phyloP scores from a whole-genome alignment of 2,329 filamentous ascomycete genomes.

The Neopestalotiopsis rosae region DNA sequence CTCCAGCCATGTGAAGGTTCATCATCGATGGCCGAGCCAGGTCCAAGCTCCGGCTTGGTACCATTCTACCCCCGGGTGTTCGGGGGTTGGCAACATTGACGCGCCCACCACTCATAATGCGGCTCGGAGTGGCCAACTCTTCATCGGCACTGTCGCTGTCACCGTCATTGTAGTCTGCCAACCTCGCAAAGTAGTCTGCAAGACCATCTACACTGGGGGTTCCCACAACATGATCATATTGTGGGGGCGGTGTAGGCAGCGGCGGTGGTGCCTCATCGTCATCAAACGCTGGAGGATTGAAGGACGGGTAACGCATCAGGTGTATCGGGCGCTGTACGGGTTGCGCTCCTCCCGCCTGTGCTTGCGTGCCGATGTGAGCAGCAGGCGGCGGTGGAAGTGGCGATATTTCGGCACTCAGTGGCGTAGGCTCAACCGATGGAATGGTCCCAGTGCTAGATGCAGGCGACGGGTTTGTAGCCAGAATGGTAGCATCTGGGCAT shows the following conservation, averaged over 20 bases:
- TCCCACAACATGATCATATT: constrained; percentile 81
- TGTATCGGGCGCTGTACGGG: constrained; percentile 69
- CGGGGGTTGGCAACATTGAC: constrained; percentile 64
- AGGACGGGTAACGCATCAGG: constrained; percentile 81
- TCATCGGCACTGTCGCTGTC: constrained; percentile 41
- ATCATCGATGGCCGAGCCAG: constrained; percentile 49
- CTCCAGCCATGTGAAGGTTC: constrained; percentile 33
- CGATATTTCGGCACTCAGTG: constrained; percentile 29
- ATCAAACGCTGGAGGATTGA: constrained; percentile 86
- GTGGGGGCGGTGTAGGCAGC: constrained; percentile 75
- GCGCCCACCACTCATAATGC: constrained; percentile 57
- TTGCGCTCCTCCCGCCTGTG: constrained; percentile 29
- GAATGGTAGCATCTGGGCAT: constrained; percentile 54
- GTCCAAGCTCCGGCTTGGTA: constrained; percentile 63
- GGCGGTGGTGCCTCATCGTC: constrained; percentile 79
- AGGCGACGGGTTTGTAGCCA: constrained; percentile 67
- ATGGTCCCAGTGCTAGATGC: constrained; percentile 63
- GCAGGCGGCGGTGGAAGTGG: constrained; percentile 57
- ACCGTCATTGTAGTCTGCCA: constrained; percentile 71
- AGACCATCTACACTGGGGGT: constrained; percentile 70
- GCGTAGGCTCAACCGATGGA: constrained; percentile 41
- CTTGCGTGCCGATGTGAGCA: constrained; percentile 53
- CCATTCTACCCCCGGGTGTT: constrained; percentile 57
- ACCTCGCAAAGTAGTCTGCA: constrained; percentile 84
- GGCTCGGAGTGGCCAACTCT: constrained; percentile 34